A percentile compares a stretch with the other conserved stretches of the same genome.
Evolutionary conservation across 2,329 filamentous ascomycete genomes (phyloP).

Genomic region (Penicillium verrucosum): DNA sequence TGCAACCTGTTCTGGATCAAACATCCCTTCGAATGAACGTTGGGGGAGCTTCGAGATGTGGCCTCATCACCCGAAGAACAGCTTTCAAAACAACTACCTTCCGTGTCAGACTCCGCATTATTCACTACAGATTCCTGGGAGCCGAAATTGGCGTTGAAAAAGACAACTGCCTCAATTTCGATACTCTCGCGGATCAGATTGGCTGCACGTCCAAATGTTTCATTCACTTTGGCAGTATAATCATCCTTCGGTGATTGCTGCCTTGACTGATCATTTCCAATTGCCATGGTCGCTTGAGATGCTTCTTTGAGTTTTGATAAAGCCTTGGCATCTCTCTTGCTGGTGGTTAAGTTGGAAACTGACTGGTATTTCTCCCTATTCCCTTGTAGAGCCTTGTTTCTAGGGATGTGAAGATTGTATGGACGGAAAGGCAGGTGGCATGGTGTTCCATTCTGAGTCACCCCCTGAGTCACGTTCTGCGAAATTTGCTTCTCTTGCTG

Average conservation of each 20-base stretch:
- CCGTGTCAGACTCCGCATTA: not conserved
- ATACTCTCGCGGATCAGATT: constrained; percentile 43
- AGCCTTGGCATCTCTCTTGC: not conserved
- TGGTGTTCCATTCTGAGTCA: not conserved
- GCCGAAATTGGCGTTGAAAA: constrained; percentile 22
- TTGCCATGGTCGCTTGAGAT: not conserved
- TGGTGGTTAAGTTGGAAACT: not conserved
- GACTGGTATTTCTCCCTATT: not conserved
- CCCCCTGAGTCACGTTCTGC: not conserved
- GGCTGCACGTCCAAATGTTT: constrained; percentile 43
- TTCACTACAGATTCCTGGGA: constrained; percentile 5
- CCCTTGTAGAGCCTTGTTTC: not conserved
- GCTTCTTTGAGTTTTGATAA: not conserved
- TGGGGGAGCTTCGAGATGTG: not conserved
- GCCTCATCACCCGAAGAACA: constrained; percentile 12
- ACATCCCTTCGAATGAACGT: not conserved
- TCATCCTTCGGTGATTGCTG: constrained; percentile 3
- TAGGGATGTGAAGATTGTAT: constrained; percentile 3
- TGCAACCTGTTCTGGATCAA: not conserved
- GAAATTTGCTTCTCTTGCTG: constrained; percentile 15
- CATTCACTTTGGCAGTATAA: constrained; percentile 5
- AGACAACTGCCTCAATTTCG: constrained; percentile 37
- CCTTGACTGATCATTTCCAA: not conserved
- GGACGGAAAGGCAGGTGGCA: not conserved
- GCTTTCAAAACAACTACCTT: constrained; percentile 6